Percentiles rank a stretch among this genome's conserved stretches.
Evolutionary conservation across 768 basidiomycete species (phyloP).

Genomic region (Sporobolomyces pararoseus): DNA sequence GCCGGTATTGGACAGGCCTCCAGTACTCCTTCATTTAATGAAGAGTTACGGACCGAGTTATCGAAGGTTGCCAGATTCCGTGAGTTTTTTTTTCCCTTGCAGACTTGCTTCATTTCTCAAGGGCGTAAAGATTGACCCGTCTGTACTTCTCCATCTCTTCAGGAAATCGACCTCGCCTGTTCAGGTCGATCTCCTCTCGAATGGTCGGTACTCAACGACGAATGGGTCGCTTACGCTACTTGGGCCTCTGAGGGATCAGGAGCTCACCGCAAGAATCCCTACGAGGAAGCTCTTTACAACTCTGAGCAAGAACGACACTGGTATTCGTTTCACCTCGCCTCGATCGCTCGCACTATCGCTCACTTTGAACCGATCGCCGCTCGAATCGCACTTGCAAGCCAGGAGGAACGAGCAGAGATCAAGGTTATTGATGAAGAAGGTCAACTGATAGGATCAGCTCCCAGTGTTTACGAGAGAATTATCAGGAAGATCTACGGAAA

Average conservation of each 20-base stretch:
- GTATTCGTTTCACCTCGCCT: constrained; percentile 92
- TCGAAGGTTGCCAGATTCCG: constrained; percentile 20
- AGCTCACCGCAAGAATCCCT: constrained; percentile 92
- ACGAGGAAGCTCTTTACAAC: constrained; percentile 92
- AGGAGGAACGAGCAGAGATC: constrained; percentile 66
- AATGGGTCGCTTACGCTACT: constrained; percentile 97
- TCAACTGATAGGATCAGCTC: constrained; percentile 83
- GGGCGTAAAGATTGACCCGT: not conserved
- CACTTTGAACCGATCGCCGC: constrained; percentile 79
- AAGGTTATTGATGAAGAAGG: constrained; percentile 69
- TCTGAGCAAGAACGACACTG: constrained; percentile 98
- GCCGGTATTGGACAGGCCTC: constrained; percentile 60
- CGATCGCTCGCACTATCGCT: constrained; percentile 81
- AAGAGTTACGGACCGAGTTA: constrained; percentile 68
- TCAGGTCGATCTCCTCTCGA: constrained; percentile 91
- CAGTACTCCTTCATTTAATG: constrained; percentile 54
- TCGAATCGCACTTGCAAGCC: constrained; percentile 81
- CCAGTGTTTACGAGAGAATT: constrained; percentile 82
- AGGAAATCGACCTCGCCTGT: constrained; percentile 87
- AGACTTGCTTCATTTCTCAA: not conserved
- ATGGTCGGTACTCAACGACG: constrained; percentile 91
- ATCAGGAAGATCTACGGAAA: constrained; percentile 91
- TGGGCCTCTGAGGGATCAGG: constrained; percentile 96
- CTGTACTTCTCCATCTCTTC: constrained; percentile 3
- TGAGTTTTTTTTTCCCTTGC: constrained; percentile 15